Base-by-base conservation (phyloP, 768 basidiomycete genomes). In the Tulasnella sp. region DNA sequence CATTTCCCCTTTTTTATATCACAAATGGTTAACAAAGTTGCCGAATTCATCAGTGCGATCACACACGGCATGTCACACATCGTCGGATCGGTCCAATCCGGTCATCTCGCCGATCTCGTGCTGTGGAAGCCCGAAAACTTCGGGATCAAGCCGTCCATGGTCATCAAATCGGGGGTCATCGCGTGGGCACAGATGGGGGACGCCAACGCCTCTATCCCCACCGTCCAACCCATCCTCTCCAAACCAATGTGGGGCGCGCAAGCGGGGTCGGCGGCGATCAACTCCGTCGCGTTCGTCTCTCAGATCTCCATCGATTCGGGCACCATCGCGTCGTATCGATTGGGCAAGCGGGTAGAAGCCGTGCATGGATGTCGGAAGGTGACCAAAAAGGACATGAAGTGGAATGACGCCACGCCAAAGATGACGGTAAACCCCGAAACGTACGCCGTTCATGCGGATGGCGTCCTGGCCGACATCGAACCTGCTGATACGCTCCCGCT, bases 121-220 rank as follows among this genome's bases (percentile, higher is more conserved):
- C 75, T 98, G 0, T 99, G 96, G 96, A 86, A 84, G 71, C 91
- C 92, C 0, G 86, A 90, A 68, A 84, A 86, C 68, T 98, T 98
- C 70, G 96, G 94, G 2, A 75, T 84, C 1, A 86, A 89, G 66
- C 94, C 96, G 0, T 88, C 93, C 68, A 86, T 91, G 85, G 84
- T 98, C 44, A 75, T 98, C 63, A 99, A 98, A 70, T 87, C 88
- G 8, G 96, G 96, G 22, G 83, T 96, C 5, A 93, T 98, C 65
- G 89, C 78, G 10, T 91, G 84, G 81, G 83, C 90, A 1, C 84
- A 91, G 87, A 87, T 99, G 83, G 96, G 96, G 17, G 96, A 99
- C 46, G 87, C 94, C 0, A 98, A 97, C 70, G 96, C 79, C 1
- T 93, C 92, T 7, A 98, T 99, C 63, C 92, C 96, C 11, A 88